Evolutionary conservation across 768 basidiomycete genomes (phyloP), one percentile per base, ranked within the genome.

Genomic region (Clitopilus hobsonii): DNA sequence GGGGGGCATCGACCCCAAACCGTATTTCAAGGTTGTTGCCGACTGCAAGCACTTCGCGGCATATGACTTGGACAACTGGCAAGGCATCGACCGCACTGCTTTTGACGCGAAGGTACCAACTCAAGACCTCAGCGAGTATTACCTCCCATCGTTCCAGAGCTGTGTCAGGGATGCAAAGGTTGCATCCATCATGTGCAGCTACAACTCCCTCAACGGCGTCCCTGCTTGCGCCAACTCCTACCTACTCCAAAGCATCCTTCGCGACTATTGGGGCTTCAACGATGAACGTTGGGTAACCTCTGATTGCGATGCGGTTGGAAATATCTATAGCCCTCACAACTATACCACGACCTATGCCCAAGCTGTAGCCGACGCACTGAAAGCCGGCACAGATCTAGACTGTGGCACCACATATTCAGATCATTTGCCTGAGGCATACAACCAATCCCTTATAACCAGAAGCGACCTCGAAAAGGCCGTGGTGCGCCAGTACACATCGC

Each of bases 21-120:
- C 75, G 0, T 75, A 74, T 61, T 77, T 73, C 64, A 82, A 81
- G 63, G 65, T 83, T 55, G 70, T 75, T 8, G 80, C 81, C 1
- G 79, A 81, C 58, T 84, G 82, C 71, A 85, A 84, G 65, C 82
- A 85, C 64, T 83, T 74, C 57, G 79, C 82, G 1, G 82, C 75
- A 0, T 83, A 85, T 61, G 82, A 85, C 57, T 55, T 84, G 18
- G 83, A 83, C 55, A 66, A 79, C 56, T 84, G 83, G 83, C 63
- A 76, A 30, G 80, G 80, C 4, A 76, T 74, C 61, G 60, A 60
- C 45, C 79, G 82, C 20, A 74, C 68, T 52, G 69, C 74, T 0
- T 85, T 82, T 67, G 71, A 83, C 56, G 83, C 83, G 2, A 57
- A 74, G n/a, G 77, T 85, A 11, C 71, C 79, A 6, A 63, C 69